Evolutionary conservation across 768 basidiomycete species (phyloP), one percentile per base, ranked within the genome.

Genomic region (Neoboletus magnificus): DNA sequence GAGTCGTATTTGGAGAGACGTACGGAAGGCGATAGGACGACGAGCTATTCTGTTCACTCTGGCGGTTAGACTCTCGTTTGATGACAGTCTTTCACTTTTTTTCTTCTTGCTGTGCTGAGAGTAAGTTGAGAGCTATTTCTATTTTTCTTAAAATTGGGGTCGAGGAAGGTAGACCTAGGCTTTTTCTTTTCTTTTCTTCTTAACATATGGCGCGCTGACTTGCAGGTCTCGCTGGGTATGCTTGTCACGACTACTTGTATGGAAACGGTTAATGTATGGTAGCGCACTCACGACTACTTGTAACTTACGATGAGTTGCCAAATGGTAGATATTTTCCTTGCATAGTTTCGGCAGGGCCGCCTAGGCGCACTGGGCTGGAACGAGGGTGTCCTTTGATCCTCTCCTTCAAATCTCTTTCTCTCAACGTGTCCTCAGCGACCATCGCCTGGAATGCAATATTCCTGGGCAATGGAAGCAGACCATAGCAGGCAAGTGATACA

Each of bases 251-350:
- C 39, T 67, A 70, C 52, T 66, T 33, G 55, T 68, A 69, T 57
- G 57, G 54, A 61, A 52, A 57, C 37, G 27, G 40, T 54, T 68
- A 62, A 66, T 69, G 64, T 69, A 69, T 66, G 54, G 55, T 68
- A 61, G 36, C 52, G 39, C 58, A 62, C 45, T 39, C 56, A 50
- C 46, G 37, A 42, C 50, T 59, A 61, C 49, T 53, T 47, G 58
- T 62, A 71, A 58, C 58, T 56, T 61, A 66, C 52, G 25, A 66
- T 35, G 51, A 6, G 11, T 11, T 54, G 25, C 20, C 15, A 60
- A 63, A 55, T 55, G 50, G 23, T 51, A 57, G 23, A 56, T 43
- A 48, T 32, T 39, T 45, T 54, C 20, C 18, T 52, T 52, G 53
- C 36, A 54, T n/a, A 20, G 29, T 37, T 23, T 40, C 30, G 27